These are phyloP conservation scores for Rhododendron henanense DNA, from an alignment of 148 eudicot genomes.

Conservation along the genomic window DNA sequence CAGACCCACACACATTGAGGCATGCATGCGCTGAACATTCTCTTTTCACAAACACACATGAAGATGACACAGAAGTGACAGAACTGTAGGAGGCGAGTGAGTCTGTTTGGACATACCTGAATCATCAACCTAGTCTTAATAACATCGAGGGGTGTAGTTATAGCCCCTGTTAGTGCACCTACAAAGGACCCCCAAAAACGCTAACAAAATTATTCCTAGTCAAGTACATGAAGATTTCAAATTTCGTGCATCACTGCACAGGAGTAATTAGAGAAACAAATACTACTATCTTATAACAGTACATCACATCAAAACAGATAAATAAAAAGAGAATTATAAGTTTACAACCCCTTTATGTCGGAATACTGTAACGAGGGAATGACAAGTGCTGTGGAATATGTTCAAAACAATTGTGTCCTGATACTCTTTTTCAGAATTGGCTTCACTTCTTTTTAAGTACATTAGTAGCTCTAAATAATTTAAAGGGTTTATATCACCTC, in stretches of 20 bases:
- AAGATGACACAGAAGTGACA: background rate
- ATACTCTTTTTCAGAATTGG: background rate
- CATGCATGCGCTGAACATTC: background rate
- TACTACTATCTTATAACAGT: background rate
- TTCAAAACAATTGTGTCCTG: background rate
- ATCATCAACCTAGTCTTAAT: constrained; percentile 91
- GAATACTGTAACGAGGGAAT: background rate
- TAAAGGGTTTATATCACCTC: background rate
- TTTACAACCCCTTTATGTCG: background rate
- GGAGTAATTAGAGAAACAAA: background rate
- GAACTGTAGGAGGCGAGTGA: background rate
- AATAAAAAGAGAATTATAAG: background rate
- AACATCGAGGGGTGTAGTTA: constrained; percentile 92
- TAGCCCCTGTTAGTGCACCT: constrained; percentile 94
- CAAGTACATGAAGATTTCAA: background rate
- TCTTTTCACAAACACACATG: background rate
- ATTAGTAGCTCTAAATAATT: background rate
- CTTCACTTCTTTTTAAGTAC: background rate
- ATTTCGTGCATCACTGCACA: background rate
- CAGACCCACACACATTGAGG: background rate
- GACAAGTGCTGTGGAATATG: background rate
- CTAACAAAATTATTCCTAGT: background rate
- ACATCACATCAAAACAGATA: background rate
- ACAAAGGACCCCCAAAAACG: background rate
- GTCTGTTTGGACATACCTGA: constrained; percentile 47